A percentile compares a stretch with the other conserved stretches of the same genome.
phyloP scores from a whole-genome alignment of 2,329 filamentous ascomycete species.

The Alternaria tenuissima region DNA sequence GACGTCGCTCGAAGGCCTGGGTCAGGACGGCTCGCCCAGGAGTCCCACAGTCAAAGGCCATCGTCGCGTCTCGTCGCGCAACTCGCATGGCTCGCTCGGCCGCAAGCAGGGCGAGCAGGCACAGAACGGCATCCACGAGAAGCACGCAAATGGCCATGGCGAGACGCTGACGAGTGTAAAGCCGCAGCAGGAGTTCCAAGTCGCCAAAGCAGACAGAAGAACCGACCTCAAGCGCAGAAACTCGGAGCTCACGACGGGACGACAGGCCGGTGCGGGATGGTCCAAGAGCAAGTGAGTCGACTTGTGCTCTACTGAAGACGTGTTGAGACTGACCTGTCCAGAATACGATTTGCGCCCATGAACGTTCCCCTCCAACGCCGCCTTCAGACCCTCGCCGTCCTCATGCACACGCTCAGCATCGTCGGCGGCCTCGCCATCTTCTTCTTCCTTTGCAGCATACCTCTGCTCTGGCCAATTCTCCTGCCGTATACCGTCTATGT shows the following conservation, averaged over 20 bases:
- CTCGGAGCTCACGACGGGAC: slow-evolving; percentile 60
- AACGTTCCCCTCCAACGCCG: slow-evolving; percentile 66
- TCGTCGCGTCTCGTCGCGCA: slow-evolving; percentile 40
- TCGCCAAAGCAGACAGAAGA: slow-evolving; percentile 32
- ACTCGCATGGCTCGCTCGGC: slow-evolving; percentile 42
- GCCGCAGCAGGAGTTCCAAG: slow-evolving; percentile 49
- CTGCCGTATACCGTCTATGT: slow-evolving; percentile 84
- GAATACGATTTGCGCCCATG: slow-evolving; percentile 88
- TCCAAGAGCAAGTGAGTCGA: slow-evolving; percentile 55
- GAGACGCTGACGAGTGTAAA: slow-evolving; percentile 57
- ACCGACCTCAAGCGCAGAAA: slow-evolving; percentile 45
- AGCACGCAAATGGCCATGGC: slow-evolving; percentile 51
- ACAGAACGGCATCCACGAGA: slow-evolving; percentile 49
- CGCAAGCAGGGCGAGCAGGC: slow-evolving; percentile 39
- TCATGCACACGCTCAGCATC: slow-evolving; percentile 60
- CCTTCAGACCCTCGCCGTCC: slow-evolving; percentile 59
- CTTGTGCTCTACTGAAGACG: background rate
- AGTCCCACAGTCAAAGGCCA: slow-evolving; percentile 42
- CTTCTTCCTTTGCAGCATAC: slow-evolving; percentile 90
- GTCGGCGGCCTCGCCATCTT: slow-evolving; percentile 72
- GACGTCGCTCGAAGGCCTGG: slow-evolving; percentile 41
- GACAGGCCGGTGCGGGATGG: slow-evolving; percentile 64
- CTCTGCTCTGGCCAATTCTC: slow-evolving; percentile 84
- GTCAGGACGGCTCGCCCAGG: slow-evolving; percentile 44
- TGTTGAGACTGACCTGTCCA: slow-evolving; percentile 30